Base-by-base conservation (phyloP, 2,329 filamentous ascomycete genomes). In the Davidsoniella australis region DNA sequence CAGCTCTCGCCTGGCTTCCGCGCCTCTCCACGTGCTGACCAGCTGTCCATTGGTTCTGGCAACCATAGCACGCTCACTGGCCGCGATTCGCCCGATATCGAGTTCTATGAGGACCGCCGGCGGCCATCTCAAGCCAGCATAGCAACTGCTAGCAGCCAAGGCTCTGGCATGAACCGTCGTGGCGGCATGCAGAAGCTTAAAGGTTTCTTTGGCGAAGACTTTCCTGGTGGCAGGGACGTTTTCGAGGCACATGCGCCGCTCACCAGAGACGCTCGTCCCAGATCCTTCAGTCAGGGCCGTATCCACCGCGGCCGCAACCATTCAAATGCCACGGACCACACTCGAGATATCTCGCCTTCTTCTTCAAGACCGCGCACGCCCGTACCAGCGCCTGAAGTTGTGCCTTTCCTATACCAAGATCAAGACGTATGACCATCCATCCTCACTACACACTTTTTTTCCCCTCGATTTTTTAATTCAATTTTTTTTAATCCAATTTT, bases 341-440 rank as follows among this genome's bases (percentile, higher is more conserved):
- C 80, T 55, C 71, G 80, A 53, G 81, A 88, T 55, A 73, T 72
- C 42, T 93, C 88, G 48, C 86, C 86, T 39, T 74, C 76, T 47
- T 78, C 76, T 29, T 87, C 83, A 24, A 74, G 85, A 56, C 85
- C 88, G 44, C 75, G 82, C 57, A 94, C 85, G n/a, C 87, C 88
- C 10, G 72, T 87, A 47, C 85, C 85, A 40, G 85, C 85, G 10
- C 91, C 85, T 59, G 89, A 96, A 64, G 87, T 98, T 51, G 91
- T 94, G 38, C 91, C 91, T n/a, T 98, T 94, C 73, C 73, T 94
- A 54, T 96, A 91, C 61, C 91, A 96, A 64, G 85, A 91, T 61
- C 75, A 75, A 56, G 76, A 85, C 68, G 81, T 85, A 63, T 69
- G 78, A 72, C 54, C 49, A 26, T 29, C 5, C 20, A 23, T 23